Conservation (phyloP, 352 stramenopile genomes). For the Blastocystis sp. region DNA sequence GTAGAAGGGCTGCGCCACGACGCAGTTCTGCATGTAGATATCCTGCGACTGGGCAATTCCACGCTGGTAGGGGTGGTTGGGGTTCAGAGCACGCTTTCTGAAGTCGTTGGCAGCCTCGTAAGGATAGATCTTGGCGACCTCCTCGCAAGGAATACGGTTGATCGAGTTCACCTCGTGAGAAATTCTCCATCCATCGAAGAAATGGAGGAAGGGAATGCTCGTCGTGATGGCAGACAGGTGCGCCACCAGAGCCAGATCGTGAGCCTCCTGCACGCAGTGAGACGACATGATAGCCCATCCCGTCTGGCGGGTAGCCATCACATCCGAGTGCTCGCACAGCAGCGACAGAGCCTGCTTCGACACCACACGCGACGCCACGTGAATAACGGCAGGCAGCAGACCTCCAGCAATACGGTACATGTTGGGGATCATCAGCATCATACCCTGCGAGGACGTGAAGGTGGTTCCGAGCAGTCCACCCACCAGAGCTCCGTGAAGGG, state of each 20-base stretch:
- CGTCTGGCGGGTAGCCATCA: conserved; percentile 72
- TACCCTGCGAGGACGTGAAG: conserved; percentile 68
- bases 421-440: conserved; percentile 69
- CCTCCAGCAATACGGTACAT: conserved; percentile 64
- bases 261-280: conserved; percentile 67
- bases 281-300: conserved; percentile 69
- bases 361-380: conserved; percentile 71
- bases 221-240: conserved; percentile 66
- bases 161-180: conserved; percentile 67
- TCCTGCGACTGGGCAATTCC: conserved; percentile 38
- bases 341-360: conserved; percentile 64
- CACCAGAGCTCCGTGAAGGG: conserved; percentile 66
- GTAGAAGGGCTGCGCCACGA: conserved; percentile 41
- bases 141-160: conserved; percentile 63
- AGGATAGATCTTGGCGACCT: conserved; percentile 63
- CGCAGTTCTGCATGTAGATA: conserved; percentile 56
- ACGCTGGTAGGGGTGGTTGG: conserved; percentile 38
- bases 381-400: conserved; percentile 66
- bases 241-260: conserved; percentile 70
- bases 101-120: conserved; percentile 55
- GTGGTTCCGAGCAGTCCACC: conserved; percentile 63
- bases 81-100: conserved; percentile 58
- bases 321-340: conserved; percentile 75
- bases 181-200: conserved; percentile 70
- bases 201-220: conserved; percentile 68